phyloP scores from a whole-genome alignment of 2,329 filamentous ascomycete genomes.

The Leptographium radiaticola region DNA sequence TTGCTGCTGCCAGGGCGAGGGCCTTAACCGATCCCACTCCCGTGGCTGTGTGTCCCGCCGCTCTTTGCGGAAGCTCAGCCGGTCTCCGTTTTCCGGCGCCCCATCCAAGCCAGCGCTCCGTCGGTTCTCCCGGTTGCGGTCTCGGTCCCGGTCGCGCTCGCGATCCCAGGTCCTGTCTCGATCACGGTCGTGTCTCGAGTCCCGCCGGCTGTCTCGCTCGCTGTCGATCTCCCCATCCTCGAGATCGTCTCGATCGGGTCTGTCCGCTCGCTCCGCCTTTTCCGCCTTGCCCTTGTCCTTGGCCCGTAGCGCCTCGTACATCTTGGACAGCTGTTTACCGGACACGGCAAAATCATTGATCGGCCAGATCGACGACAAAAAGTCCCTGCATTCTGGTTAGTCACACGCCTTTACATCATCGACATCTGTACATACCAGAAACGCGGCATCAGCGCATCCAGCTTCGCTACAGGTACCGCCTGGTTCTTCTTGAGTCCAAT shows the following conservation, averaged over 20 bases:
- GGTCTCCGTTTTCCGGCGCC: constrained; percentile 11
- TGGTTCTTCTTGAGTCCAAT: constrained; percentile 19
- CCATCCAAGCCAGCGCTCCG: constrained; percentile 9
- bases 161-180: constrained; percentile 1
- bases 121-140: constrained; percentile 22
- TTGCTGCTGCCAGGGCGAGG: constrained; percentile 12
- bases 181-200: constrained; percentile 8
- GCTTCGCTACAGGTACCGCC: constrained; percentile 15
- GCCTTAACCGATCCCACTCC: constrained; percentile 12
- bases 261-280: constrained; percentile 6
- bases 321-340: constrained; percentile 21
- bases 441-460: constrained; percentile 22
- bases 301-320: constrained; percentile 22
- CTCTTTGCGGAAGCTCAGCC: constrained; percentile 14
- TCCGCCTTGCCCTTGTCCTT: constrained; percentile 19
- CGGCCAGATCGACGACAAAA: constrained; percentile 25
- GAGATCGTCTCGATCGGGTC: constrained; percentile 17
- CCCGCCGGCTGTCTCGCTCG: constrained; percentile 19
- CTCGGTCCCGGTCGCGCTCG: constrained; percentile 17
- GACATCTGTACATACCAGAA: constrained; percentile 19
- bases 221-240: constrained; percentile 25
- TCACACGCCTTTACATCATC: not conserved
- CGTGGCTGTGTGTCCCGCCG: constrained; percentile 9
- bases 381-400: constrained; percentile 17
- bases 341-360: constrained; percentile 23